Base-by-base conservation (phyloP, 345 rosid genomes). In the Abelmoschus esculentus region DNA sequence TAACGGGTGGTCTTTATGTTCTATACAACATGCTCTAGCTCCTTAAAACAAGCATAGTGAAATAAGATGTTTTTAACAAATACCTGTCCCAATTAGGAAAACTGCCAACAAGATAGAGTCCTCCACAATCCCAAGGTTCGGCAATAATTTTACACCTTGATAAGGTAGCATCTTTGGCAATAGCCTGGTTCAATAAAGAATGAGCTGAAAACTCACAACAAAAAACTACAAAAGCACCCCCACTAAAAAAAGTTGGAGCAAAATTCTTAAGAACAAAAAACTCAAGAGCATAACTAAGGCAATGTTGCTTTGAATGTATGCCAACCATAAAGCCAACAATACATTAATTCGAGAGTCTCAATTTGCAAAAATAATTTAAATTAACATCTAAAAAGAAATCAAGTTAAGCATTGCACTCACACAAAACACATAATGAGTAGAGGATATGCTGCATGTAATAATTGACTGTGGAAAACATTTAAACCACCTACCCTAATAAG, bases 101-200 rank as follows among this genome's bases (percentile, higher is more conserved):
- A 72, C 81, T 76, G 56, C 98, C 98, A 7, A 93, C 97, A 74
- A 91, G 95, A 83, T 91, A 93, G 71, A 93, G 89, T 63, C 96
- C 97, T 65, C 93, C 91, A 84, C 98, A 93, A 76, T 93, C 97
- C 97, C 98, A 93, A 75, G 98, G 98, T 83, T 93, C 97, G 19
- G 98, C 82, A 80, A 91, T 91, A 60, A 93, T 82, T 82, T 91
- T 93, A 81, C 96, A 91, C 83, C 91, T 85, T 63, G 97, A 88
- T 66, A 93, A 79, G 61, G 74, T 71, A 34, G 86, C 80, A 79
- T 89, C 98, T 84, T 91, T 89, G 69, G 96, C 90, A 76, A 91
- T 93, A 34, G 87, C 97, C 97, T 93, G 83, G 72, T 61, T 62
- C 60, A 74, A 63, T 52, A 72, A 49, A 59, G 22, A 70, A 70